Percentiles rank a stretch among this genome's conserved stretches.
phyloP scores from a whole-genome alignment of 2,329 filamentous ascomycete genomes.

The Trichocomaceae sp. region DNA sequence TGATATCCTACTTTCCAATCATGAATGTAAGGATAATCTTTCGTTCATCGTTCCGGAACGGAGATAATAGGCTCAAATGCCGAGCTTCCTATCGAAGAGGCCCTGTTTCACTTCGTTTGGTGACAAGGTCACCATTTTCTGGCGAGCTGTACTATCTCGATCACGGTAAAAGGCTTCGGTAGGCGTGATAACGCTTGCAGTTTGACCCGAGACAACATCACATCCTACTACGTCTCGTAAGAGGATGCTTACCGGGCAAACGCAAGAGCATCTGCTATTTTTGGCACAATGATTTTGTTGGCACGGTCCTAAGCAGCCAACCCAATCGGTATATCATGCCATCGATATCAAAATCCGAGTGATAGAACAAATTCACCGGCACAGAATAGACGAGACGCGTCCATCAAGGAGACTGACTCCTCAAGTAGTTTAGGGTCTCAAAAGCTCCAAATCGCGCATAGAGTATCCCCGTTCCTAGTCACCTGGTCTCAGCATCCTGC shows the following conservation, averaged over 20 bases:
- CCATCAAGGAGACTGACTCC: not conserved
- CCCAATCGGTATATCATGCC: not conserved
- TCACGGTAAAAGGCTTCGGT: too few relatives aligned
- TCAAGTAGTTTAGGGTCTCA: too few relatives aligned
- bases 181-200: not conserved
- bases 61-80: not conserved
- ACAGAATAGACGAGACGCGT: not conserved
- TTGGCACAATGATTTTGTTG: not conserved
- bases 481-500: not conserved
- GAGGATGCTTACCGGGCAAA: not conserved
- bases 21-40: not conserved
- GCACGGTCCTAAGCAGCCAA: not conserved
- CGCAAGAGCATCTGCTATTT: not conserved
- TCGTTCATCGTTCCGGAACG: not conserved
- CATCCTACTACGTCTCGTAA: not conserved
- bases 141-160: too few relatives aligned
- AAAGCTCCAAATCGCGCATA: not conserved
- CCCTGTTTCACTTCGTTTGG: too few relatives aligned
- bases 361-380: not conserved
- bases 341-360: not conserved
- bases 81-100: not conserved
- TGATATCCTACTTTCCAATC: not conserved
- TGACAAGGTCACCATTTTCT: too few relatives aligned
- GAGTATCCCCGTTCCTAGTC: not conserved
- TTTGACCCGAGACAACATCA: not conserved